Percentiles rank a stretch among this genome's conserved stretches.
phyloP scores from a whole-genome alignment of 257 asterid species.

The Ilex aquifolium region DNA sequence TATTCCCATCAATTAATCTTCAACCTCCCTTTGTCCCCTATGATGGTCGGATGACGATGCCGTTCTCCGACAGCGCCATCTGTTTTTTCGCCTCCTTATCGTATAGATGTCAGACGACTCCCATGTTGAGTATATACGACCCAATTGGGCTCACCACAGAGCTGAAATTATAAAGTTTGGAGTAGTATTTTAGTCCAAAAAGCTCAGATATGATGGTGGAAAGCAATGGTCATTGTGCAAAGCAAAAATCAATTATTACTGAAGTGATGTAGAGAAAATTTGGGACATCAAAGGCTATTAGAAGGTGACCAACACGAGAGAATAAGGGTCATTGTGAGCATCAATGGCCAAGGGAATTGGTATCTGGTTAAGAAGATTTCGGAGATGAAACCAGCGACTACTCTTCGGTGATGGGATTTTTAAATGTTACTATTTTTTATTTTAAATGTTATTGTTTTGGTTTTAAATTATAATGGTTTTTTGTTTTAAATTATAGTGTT shows the following conservation, averaged over 20 bases:
- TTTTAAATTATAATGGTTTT: too few relatives aligned
- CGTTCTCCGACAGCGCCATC: constrained; percentile 21
- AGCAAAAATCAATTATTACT: constrained; percentile 72
- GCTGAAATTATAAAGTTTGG: constrained; percentile 70
- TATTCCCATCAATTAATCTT: neutral
- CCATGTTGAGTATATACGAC: constrained; percentile 36
- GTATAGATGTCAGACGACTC: constrained; percentile 54
- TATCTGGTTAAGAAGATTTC: constrained; percentile 52
- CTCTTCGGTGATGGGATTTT: too few relatives aligned
- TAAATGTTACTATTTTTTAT: too few relatives aligned
- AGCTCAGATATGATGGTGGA: constrained; percentile 78
- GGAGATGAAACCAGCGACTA: constrained; percentile 55
- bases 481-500: too few relatives aligned
- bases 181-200: constrained; percentile 72
- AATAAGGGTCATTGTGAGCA: constrained; percentile 37
- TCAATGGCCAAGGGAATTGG: constrained; percentile 55
- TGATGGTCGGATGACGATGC: neutral
- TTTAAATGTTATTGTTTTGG: too few relatives aligned
- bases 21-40: neutral
- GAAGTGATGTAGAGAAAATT: constrained; percentile 68
- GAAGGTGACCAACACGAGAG: constrained; percentile 61
- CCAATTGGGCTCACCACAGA: constrained; percentile 40
- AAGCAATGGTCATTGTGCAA: constrained; percentile 81
- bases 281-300: constrained; percentile 56
- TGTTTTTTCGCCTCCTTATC: constrained; percentile 67